Conservation (phyloP, 306 rosid species). For the Vigna radiata region DNA sequence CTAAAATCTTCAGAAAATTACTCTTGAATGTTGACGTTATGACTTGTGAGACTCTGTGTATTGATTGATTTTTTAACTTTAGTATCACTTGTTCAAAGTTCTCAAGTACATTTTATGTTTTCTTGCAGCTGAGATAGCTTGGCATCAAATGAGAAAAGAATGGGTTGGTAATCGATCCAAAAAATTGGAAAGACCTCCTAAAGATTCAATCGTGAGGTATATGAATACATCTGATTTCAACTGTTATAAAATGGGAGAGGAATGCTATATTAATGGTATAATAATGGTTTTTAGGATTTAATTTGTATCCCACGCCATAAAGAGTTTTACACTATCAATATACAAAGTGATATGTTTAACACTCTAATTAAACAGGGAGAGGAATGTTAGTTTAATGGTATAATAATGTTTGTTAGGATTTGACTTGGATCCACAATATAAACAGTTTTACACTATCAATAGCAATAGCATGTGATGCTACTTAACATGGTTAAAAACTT, state of each 20-base stretch:
- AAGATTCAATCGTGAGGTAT: conserved; percentile 72
- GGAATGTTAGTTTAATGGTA: not conserved
- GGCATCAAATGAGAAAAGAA: conserved; percentile 69
- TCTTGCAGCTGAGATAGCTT: conserved; percentile 74
- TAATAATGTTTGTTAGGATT: not conserved
- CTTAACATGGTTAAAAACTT: not conserved
- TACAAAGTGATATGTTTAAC: not conserved
- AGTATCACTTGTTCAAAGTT: not conserved
- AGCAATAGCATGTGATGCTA: not conserved
- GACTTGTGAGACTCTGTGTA: not conserved
- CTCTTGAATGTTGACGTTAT: not conserved
- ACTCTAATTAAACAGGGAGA: not conserved
- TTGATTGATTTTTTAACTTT: not conserved
- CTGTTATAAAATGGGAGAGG: not conserved
- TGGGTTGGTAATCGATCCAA: conserved; percentile 66
- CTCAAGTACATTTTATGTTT: conserved; percentile 10
- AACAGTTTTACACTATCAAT: not conserved
- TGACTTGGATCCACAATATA: not conserved
- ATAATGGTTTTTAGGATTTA: not conserved
- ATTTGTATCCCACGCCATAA: not conserved
- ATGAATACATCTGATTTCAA: conserved; percentile 9
- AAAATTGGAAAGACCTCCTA: conserved; percentile 48
- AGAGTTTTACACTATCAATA: not conserved
- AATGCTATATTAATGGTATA: not conserved
- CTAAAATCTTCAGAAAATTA: conserved; percentile 4